Evolutionary conservation across 768 basidiomycete genomes (phyloP), one percentile per base, ranked within the genome.

Genomic region (Tulasnella sp.): DNA sequence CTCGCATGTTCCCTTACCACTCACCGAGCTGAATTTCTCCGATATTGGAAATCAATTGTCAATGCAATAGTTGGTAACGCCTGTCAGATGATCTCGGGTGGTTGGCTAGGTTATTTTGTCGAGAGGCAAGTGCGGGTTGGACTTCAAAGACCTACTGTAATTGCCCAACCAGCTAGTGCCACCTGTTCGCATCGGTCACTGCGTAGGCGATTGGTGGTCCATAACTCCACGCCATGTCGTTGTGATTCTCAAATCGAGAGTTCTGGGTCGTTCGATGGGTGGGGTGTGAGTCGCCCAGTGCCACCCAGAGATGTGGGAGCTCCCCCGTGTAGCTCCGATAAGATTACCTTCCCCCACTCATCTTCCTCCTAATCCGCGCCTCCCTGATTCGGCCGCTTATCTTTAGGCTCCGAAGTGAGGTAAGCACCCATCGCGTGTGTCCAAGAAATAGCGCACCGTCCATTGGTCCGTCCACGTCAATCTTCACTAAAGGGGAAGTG

Each of bases 271-370:
- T 69, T 69, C 64, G 64, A 69, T 69, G 64, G 6, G 64, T 37
- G 28, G 64, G 22, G 64, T 69, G 64, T 37, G 31, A 69, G 18
- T 24, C 8, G 34, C 31, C 12, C 16, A 69, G 64, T 31, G 7
- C 34, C 64, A 18, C n/a, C 64, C 64, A 16, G 31, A 31, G 28
- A 7, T 69, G 24, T 69, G 64, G 64, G 34, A 12, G 31, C 11
- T 5, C n/a, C 64, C 24, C 64, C 64, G 64, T 37, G 18, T 69
- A 28, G 64, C 64, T 69, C 64, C 64, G 64, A 69, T 69, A 69
- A 69, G 64, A 69, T 69, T 69, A 69, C 64, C 64, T 69, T 69
- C 64, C 64, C 64, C 64, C 16, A 24, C 64, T 11, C 64, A 37
- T 28, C 58, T 60, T 11, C 58, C 58, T 34, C 64, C 64, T 37